Base-by-base conservation (phyloP, 2,329 filamentous ascomycete species). In the Penicillium occitanis region DNA sequence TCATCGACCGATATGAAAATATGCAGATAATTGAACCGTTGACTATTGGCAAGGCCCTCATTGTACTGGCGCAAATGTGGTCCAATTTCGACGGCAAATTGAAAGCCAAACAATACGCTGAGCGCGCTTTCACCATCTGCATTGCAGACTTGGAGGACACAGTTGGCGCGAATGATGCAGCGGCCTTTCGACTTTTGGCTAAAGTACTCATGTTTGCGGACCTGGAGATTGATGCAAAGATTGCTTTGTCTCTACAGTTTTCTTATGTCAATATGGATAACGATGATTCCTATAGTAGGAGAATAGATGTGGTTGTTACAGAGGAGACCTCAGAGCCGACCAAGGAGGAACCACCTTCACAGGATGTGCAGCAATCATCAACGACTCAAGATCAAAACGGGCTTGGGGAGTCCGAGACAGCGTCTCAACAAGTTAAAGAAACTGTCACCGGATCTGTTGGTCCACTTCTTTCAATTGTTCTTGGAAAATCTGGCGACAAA, bases 131-230 rank as follows among this genome's bases (percentile, higher is more conserved):
- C 25, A 10, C 57, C 37, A 5, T 46, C 6, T 44, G 22, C 14
- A 30, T 60, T 14, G 57, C 40, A 22, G 57, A 60, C 57, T 46
- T 60, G 57, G 57, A 60, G 37, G 57, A 60, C 25, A 25, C 57
- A 19, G 44, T 60, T 33, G 57, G 57, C 13, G 13, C 57, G 10
- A 60, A 60, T 44, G 57, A 60, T n/a, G 37, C 37, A 33, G 37
- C 7, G 22, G 57, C 57, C 22, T 60, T 60, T 60, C 37, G 57
- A 33, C 57, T 60, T 33, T 37, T 60, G 57, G 57, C 57, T 25
- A 60, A 60, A 33, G 19, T 60, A 22, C 57, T 60, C 22, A 60
- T 60, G 57, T 60, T 60, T 30, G 57, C 14, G n/a, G 28, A 60
- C 28, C 14, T 60, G 5, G 57, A 60, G 22, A 33, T 60, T 22